Evolutionary conservation across 2,329 filamentous ascomycete genomes (phyloP).

Genomic region (Penicillium brasilianum): DNA sequence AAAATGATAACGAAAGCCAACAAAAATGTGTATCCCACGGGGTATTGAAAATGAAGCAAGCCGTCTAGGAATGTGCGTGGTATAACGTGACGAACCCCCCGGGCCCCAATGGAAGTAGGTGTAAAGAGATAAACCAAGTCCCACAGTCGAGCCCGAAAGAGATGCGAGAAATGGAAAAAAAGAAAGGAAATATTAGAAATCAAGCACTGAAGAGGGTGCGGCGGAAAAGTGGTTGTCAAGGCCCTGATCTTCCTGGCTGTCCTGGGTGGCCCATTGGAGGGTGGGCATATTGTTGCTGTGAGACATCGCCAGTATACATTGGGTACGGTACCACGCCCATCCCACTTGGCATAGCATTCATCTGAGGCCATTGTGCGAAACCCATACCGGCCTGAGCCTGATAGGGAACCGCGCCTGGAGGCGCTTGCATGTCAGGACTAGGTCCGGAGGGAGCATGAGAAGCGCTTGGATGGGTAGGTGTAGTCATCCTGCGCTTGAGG

Average conservation of each 20-base stretch:
- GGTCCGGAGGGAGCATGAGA: constrained; percentile 33
- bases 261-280: constrained; percentile 41
- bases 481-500: constrained; percentile 46
- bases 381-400: constrained; percentile 37
- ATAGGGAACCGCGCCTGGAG: constrained; percentile 37
- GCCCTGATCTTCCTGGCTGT: constrained; percentile 31
- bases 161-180: constrained; percentile 7
- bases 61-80: constrained; percentile 31
- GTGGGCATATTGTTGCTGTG: constrained; percentile 34
- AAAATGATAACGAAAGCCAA: neutral
- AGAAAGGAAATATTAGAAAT: neutral
- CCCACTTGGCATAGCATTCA: constrained; percentile 34
- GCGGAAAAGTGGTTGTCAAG: constrained; percentile 22
- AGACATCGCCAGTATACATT: constrained; percentile 37
- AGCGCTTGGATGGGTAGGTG: constrained; percentile 37
- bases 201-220: neutral
- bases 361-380: constrained; percentile 37
- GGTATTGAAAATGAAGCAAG: constrained; percentile 36
- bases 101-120: constrained; percentile 11
- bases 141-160: neutral
- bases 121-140: neutral
- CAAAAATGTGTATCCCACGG: constrained; percentile 24
- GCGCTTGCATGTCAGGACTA: constrained; percentile 33
- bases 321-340: constrained; percentile 43
- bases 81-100: constrained; percentile 25